Base-by-base conservation (phyloP, 75 land plant species). In the Selaginella tamariscina region DNA sequence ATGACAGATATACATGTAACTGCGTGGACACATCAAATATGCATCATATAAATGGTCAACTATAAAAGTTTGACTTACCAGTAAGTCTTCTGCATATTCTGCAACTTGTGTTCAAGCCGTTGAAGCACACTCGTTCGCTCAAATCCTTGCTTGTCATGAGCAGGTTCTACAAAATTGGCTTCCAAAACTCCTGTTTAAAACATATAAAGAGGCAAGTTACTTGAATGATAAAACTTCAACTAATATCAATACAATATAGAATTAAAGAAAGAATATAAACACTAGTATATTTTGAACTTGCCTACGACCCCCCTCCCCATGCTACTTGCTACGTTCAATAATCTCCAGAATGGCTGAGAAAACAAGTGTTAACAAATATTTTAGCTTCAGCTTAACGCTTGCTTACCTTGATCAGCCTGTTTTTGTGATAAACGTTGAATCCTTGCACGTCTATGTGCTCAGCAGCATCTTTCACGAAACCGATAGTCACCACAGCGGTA, bases 341-440 rank as follows among this genome's bases (percentile, higher is more conserved):
- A 87, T 69, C 72, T 81, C 93, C 85, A 92, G 69, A 88, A 92
- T 22, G 97, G 97, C 97, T 92, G 86, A 69, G 78, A 70, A 24
- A 77, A 15, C 5, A 5, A 5, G 49, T 5, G 15, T 39, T 5
- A 39, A 15, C 5, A 39, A 39, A 39, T 5, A 39, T 5, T 5
- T 15, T 39, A 39, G 15, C 49, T 5, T n/a, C n/a, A n/a, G n/a
- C n/a, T n/a, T n/a, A 39, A 15, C 49, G 11, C 5, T 39, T 39
- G 49, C 28, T 29, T 33, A 85, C 96, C 88, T 87, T 93, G 30
- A 93, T 93, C 0, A 93, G 82, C 27, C 98, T 82, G 70, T 93
- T 93, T 67, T 93, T 93, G 74, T 93, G 98, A 76, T 93, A 93
- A 20, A 93, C 89, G 70, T 88, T 93, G 63, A 93, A 93, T 2